Evolutionary conservation across 441 rosid genomes (phyloP).

Genomic region (Raphanus hybrid): DNA sequence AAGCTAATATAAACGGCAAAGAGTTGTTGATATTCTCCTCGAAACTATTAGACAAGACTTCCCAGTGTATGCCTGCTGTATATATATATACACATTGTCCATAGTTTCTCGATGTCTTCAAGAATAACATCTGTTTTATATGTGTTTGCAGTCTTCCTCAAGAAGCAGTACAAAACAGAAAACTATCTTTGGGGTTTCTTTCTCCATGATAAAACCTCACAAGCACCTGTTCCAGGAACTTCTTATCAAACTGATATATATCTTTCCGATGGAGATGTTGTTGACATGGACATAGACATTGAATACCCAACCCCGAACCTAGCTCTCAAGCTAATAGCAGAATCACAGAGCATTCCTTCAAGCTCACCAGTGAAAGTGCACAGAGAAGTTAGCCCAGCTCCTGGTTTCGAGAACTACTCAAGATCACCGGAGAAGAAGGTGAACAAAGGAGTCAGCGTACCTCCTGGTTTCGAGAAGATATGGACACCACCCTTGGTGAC

Average conservation of each 20-base stretch:
- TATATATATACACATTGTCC: not conserved
- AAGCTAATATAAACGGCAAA: slow-evolving; percentile 50
- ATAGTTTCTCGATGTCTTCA: slow-evolving; percentile 5
- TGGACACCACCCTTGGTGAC: slow-evolving; percentile 48
- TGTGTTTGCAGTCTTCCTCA: slow-evolving; percentile 35
- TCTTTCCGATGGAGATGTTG: not conserved
- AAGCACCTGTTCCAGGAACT: slow-evolving; percentile 7
- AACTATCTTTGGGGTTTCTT: slow-evolving; percentile 38
- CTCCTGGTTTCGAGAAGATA: slow-evolving; percentile 41
- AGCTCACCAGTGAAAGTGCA: slow-evolving; percentile 18
- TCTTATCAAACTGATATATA: slow-evolving; percentile 10
- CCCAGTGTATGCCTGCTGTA: slow-evolving; percentile 46
- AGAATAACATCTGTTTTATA: slow-evolving; percentile 2
- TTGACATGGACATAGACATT: slow-evolving; percentile 34
- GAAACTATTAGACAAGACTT: slow-evolving; percentile 50
- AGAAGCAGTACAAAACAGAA: slow-evolving; percentile 24
- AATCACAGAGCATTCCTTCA: slow-evolving; percentile 5
- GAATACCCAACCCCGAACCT: slow-evolving; percentile 3
- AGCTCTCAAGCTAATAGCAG: slow-evolving; percentile 13
- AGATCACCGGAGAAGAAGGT: not conserved
- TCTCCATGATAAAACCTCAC: slow-evolving; percentile 5
- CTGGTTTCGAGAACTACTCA: slow-evolving; percentile 22
- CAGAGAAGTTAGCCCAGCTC: slow-evolving; percentile 11
- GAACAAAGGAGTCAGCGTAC: slow-evolving; percentile 13
- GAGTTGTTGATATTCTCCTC: slow-evolving; percentile 71